Evolutionary conservation across 164 flowering plant species (phyloP), one percentile per base, ranked within the genome.

Genomic region (Litsea cubeba): DNA sequence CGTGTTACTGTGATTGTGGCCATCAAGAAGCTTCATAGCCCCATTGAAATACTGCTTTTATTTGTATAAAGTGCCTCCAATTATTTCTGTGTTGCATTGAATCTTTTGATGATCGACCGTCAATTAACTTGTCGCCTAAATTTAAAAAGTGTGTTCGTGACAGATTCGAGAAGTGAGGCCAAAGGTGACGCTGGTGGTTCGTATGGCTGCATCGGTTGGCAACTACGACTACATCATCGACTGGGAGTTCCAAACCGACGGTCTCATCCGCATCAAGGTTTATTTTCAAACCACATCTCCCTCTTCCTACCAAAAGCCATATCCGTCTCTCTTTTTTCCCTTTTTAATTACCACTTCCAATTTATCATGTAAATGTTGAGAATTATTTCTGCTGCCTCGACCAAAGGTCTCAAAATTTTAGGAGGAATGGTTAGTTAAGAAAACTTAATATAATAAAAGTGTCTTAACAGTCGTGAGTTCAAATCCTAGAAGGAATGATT

Each of bases 211-310:
- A 22, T 89, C 99, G 1, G 96, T 95, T 0, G 98, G 89, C 0
- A 95, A 95, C 84, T 95, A 95, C 35, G 98, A 95, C 71, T 95
- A 95, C 64, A 95, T 91, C 15, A 85, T 93, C 65, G 99, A 95
- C 78, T 93, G 98, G 98, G 96, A 90, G 83, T 95, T 95, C 68
- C 98, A 95, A 77, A 88, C 89, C 0, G 99, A 95, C 78, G 99
- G 99, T 15, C 81, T 95, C 5, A 89, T 95, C 71, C 82, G 87
- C 46, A 72, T 89, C 77, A 90, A 91, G 96, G 99, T 93, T 1
- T 24, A 15, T 6, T 12, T 28, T 11, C 3, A 23, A 58, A 17
- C 67, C 67, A 64, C 67, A 63, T 30, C 35, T 30, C 5, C 35
- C 35, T 30, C 35, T 30, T 4, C 4, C 35, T 63, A 15, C 62